Evolutionary conservation across 169 alveolate genomes (phyloP).

Genomic region (Plasmodium malariae): DNA sequence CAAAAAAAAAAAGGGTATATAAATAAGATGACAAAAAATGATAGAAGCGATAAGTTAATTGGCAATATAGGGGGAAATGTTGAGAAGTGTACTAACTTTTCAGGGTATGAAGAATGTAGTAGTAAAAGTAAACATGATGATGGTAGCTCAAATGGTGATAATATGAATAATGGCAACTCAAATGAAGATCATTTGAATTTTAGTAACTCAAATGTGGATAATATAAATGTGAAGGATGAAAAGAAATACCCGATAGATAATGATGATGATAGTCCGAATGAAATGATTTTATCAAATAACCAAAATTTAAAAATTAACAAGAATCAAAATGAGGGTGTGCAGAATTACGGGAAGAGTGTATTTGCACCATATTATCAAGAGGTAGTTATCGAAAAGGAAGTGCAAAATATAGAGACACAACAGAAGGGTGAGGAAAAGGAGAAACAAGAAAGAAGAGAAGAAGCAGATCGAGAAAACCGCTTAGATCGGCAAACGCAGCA

Average conservation of each 20-base stretch:
- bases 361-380: too few relatives aligned
- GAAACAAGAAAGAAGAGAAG: neutral
- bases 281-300: too few relatives aligned
- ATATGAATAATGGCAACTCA: neutral
- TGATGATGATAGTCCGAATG: slow-evolving; percentile 1
- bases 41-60: neutral
- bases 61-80: neutral
- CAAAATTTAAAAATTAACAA: too few relatives aligned
- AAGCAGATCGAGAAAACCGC: neutral
- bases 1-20: neutral
- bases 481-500: neutral
- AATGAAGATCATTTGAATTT: neutral
- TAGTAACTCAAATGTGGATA: too few relatives aligned
- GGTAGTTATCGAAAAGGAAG: neutral
- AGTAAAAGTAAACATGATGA: neutral
- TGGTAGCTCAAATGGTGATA: neutral
- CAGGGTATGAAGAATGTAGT: neutral
- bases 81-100: neutral
- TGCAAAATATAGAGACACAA: neutral
- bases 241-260: too few relatives aligned
- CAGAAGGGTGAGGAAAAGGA: neutral
- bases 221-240: too few relatives aligned
- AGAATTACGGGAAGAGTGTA: too few relatives aligned
- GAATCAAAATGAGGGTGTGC: too few relatives aligned
- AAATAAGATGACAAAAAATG: neutral